phyloP scores from a whole-genome alignment of 2,329 filamentous ascomycete species.

The Hypoxylon sp. region DNA sequence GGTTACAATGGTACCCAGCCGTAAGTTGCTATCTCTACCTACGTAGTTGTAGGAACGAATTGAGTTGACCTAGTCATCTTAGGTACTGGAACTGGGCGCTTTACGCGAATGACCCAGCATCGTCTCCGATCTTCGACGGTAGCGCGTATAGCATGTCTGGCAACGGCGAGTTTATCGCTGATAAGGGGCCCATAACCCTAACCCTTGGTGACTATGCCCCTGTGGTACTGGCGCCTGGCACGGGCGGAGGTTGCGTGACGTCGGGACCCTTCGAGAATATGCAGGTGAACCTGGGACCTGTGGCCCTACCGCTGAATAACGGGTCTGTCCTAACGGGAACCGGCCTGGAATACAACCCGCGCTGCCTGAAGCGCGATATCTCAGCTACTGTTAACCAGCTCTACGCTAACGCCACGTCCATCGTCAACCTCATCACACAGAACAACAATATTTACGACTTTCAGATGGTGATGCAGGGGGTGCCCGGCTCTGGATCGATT shows the following conservation, averaged over 20 bases:
- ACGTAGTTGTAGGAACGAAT: background rate
- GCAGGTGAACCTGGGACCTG: slow-evolving; percentile 49
- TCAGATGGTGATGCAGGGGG: slow-evolving; percentile 53
- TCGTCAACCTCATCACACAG: slow-evolving; percentile 31
- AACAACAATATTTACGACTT: slow-evolving; percentile 50
- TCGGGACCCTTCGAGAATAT: slow-evolving; percentile 56
- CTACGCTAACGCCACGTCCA: slow-evolving; percentile 46
- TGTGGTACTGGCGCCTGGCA: slow-evolving; percentile 54
- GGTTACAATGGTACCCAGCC: slow-evolving; percentile 42
- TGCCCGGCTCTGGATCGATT: slow-evolving; percentile 42
- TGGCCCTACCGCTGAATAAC: slow-evolving; percentile 40
- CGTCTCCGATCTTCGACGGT: slow-evolving; percentile 62
- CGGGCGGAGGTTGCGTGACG: slow-evolving; percentile 62
- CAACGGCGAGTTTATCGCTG: slow-evolving; percentile 49
- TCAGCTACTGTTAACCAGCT: slow-evolving; percentile 41
- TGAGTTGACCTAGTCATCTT: slow-evolving; percentile 26
- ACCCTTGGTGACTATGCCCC: slow-evolving; percentile 19
- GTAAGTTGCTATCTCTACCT: slow-evolving; percentile 18
- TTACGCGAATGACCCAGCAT: slow-evolving; percentile 52
- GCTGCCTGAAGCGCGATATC: slow-evolving; percentile 50
- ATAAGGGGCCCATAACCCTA: slow-evolving; percentile 33
- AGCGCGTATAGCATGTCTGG: slow-evolving; percentile 57
- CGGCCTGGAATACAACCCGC: slow-evolving; percentile 52
- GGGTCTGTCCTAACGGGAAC: slow-evolving; percentile 28
- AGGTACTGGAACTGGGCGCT: slow-evolving; percentile 58